Conservation (phyloP, 805 yeast genomes). For the Candida insectalens region DNA sequence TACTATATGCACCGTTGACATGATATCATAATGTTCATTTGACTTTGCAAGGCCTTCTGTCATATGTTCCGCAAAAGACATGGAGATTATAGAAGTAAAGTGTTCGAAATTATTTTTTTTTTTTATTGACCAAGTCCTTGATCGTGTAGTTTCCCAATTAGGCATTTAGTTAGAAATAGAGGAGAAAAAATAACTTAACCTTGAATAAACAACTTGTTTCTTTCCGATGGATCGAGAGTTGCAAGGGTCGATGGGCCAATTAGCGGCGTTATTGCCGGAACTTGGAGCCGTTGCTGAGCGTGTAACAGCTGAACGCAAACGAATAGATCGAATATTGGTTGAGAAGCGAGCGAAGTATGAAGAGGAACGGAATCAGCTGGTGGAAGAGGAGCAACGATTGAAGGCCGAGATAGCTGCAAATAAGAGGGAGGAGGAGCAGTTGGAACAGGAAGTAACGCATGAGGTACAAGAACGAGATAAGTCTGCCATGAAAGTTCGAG, state of each 20-base stretch:
- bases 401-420: constrained; percentile 11
- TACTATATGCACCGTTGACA: no score
- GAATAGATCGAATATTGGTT: constrained; percentile 9
- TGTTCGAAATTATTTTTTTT: no score
- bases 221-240: constrained; percentile 6
- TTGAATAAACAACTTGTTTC: no score
- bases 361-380: constrained; percentile 10
- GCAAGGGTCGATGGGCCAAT: constrained; percentile 10
- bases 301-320: no score
- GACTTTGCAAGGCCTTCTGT: background rate
- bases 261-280: constrained; percentile 14
- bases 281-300: constrained; percentile 16
- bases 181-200: no score
- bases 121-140: no score
- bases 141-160: no score
- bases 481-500: constrained; percentile 31
- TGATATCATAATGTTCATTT: no score
- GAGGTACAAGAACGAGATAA: constrained; percentile 15
- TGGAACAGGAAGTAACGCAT: constrained; percentile 12
- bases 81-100: no score
- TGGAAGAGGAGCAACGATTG: constrained; percentile 13
- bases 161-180: no score
- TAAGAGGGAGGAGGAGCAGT: constrained; percentile 12
- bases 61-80: no score
- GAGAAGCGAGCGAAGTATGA: constrained; percentile 15